Evolutionary conservation across 768 basidiomycete species (phyloP).

Genomic region (Pisolithus microcarpus): DNA sequence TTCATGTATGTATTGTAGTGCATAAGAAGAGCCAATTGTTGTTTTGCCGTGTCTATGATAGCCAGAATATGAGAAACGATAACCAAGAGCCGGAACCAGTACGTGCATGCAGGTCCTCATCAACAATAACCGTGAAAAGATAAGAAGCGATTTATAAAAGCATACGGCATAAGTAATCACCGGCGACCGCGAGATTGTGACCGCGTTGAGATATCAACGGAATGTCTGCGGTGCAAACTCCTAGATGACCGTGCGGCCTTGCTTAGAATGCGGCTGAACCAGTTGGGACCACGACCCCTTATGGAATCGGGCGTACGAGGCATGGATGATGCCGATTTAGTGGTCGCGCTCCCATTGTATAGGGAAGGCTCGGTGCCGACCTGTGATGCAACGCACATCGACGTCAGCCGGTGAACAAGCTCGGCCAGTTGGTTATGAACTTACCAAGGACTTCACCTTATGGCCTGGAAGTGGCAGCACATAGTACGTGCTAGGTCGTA

Average conservation of each 20-base stretch:
- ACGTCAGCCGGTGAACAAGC: conserved; percentile 24
- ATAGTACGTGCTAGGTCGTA: conserved; percentile 69
- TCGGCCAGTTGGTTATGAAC: conserved; percentile 22
- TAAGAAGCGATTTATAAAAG: not conserved
- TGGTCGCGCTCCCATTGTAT: conserved; percentile 52
- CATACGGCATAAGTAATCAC: not conserved
- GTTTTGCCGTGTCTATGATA: conserved; percentile 17
- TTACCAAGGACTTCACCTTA: conserved; percentile 68
- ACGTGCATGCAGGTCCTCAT: not conserved
- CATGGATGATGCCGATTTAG: conserved; percentile 49
- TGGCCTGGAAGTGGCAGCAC: conserved; percentile 65
- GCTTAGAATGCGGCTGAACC: conserved; percentile 7
- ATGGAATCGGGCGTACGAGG: conserved; percentile 33
- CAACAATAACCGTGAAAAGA: not conserved
- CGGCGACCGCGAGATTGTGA: conserved; percentile 17
- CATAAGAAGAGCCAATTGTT: conserved; percentile 3
- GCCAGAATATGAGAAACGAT: not conserved
- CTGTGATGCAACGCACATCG: conserved; percentile 21
- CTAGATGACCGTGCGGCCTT: conserved; percentile 21
- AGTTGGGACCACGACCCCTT: conserved; percentile 32
- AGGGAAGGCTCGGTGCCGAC: conserved; percentile 43
- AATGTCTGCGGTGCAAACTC: conserved; percentile 45
- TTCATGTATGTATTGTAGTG: conserved; percentile 9
- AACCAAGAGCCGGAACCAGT: not conserved
- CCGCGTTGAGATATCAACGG: conserved; percentile 30